Conservation (phyloP, 2,329 filamentous ascomycete genomes). For the Pseudogymnoascus sp. region DNA sequence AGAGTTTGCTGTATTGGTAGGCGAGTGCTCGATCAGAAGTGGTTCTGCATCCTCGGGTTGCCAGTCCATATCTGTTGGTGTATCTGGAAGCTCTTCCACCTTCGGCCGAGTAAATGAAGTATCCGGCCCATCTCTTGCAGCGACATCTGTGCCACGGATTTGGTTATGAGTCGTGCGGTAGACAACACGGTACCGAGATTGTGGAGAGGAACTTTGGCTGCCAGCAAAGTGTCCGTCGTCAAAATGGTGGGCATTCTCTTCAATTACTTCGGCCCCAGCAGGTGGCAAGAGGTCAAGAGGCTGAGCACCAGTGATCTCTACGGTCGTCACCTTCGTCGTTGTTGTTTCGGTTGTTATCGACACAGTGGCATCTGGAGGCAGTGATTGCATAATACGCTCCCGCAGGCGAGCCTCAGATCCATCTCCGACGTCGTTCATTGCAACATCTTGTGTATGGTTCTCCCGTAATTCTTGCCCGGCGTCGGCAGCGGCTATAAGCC, state of each 20-base stretch:
- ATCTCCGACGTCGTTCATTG: constrained; percentile 31
- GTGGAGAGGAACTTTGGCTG: constrained; percentile 15
- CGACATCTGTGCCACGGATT: constrained; percentile 36
- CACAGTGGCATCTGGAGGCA: constrained; percentile 50
- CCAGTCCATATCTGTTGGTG: not conserved
- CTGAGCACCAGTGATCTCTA: constrained; percentile 50
- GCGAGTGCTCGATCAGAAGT: not conserved
- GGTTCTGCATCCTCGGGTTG: not conserved
- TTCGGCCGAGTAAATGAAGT: not conserved
- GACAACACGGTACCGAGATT: constrained; percentile 36
- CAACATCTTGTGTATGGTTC: constrained; percentile 32
- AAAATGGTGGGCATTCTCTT: constrained; percentile 34
- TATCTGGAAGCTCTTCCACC: constrained; percentile 5
- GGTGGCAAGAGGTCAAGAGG: constrained; percentile 46
- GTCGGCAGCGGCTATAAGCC: constrained; percentile 22
- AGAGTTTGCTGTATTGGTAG: constrained; percentile 21
- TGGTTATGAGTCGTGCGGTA: constrained; percentile 51
- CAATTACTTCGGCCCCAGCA: constrained; percentile 52
- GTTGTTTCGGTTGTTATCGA: constrained; percentile 52
- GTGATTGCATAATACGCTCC: constrained; percentile 46
- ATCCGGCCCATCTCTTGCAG: constrained; percentile 23
- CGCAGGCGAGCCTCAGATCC: constrained; percentile 41
- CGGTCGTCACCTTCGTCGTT: constrained; percentile 56
- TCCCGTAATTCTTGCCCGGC: constrained; percentile 27
- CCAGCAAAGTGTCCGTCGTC: constrained; percentile 17